Evolutionary conservation across 73 alveolate species (phyloP), one percentile per base, ranked within the genome.

Genomic region (Paramecium caudatum): DNA sequence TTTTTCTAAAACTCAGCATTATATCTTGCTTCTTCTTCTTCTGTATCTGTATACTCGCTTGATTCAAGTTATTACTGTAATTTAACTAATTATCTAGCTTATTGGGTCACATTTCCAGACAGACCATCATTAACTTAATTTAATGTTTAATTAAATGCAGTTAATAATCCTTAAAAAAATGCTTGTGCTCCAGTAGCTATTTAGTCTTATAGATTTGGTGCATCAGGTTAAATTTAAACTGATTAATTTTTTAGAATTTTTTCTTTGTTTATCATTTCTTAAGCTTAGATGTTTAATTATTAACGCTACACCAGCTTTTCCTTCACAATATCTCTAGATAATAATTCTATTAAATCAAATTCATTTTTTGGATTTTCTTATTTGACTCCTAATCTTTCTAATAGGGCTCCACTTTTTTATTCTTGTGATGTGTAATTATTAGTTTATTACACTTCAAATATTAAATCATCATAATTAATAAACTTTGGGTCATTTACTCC

Each of bases 131-230:
- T 74, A 2, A 74, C 88, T 74, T 74, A 41, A 74, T 30, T 45
- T 74, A 74, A 74, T 7, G 88, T 74, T 9, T 30, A 19, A 39
- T 74, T 74, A 12, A 74, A 74, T 16, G 88, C 88, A 27, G 43
- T 27, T 13, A 74, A 43, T 15, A 74, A 47, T 7, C 88, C 88
- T 74, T 74, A 39, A 15, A 74, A 41, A 37, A 74, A 37, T 43
- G 88, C 88, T 74, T 74, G n/a, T 1, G 88, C 88, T 39, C 88
- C 88, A 15, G 16, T 37, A 16, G 88, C 88, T 74, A 45, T 37
- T 39, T 74, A 43, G 21, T 74, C 88, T 37, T 74, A 74, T 8
- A 74, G 19, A 25, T 23, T 74, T 3, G 88, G 88, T 23, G 36
- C 36, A 10, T 65, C 83, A 5, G 88, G 88, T 43, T 74, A 41